Base-by-base conservation (phyloP, 179 eudicot genomes). In the Pouteria campechiana region DNA sequence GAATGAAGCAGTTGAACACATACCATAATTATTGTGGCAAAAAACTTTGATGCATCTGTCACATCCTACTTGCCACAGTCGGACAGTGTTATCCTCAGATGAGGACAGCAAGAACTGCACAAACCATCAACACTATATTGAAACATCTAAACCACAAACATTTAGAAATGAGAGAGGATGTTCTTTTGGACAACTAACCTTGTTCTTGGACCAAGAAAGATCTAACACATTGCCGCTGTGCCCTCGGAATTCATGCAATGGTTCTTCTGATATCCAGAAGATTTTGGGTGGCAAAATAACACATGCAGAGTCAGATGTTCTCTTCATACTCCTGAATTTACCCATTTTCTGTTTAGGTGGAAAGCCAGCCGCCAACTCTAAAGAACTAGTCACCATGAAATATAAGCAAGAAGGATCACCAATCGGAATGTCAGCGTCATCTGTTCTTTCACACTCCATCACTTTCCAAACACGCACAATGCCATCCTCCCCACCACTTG, bases 401-500 rank as follows among this genome's bases (percentile, higher is more conserved):
- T 84, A 89, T 9, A 70, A 55, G 38, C 85, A 84, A 2, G 88
- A 81, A 10, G 85, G 76, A 50, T 81, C 93, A n/a, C 64, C 60
- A 24, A 67, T 77, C 19, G 88, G 95, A 35, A 80, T 56, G 31
- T 81, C 94, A 29, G 41, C 13, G 38, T 66, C 65, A 43, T 54
- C 70, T 3, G 63, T 62, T 60, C 93, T 71, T 43, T 74, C 70
- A 49, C 69, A 81, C 53, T 71, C 86, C 41, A 78, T 65, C 37
- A 89, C 85, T 68, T 76, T 64, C 95, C 97, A 89, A 15, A 89
- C 59, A 14, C 85, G 73, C 34, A 89, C 85, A 58, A 89, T 29
- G 53, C 69, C 67, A 49, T 84, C 97, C 64, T 83, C 95, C 24
- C 95, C 97, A 5, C 85, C 94, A 48, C 75, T 89, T 3, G 97